phyloP scores from a whole-genome alignment of 1,284 basidiomycete genomes.

The Trichosporon sp. region DNA sequence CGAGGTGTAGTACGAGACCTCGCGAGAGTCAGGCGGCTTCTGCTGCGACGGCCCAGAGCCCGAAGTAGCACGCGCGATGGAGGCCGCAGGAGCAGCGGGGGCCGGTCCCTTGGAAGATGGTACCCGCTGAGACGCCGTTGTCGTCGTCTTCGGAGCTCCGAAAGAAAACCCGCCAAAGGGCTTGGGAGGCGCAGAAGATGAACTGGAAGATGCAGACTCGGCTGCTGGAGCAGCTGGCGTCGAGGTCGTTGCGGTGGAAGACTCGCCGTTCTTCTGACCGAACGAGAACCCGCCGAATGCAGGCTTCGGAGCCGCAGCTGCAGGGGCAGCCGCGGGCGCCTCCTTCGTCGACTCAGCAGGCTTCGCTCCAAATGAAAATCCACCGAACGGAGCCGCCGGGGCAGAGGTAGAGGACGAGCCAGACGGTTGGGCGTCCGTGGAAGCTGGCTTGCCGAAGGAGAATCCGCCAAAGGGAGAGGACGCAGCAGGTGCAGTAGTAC shows the following conservation, averaged over 20 bases:
- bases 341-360: not conserved
- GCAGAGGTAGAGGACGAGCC: slow-evolving; percentile 15
- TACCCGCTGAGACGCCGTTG: not conserved
- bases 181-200: slow-evolving; percentile 14
- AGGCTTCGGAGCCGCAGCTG: slow-evolving; percentile 15
- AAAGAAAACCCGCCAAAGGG: slow-evolving; percentile 28
- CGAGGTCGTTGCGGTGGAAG: not conserved
- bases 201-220: slow-evolving; percentile 9
- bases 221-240: slow-evolving; percentile 11
- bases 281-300: slow-evolving; percentile 28
- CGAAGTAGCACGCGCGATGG: slow-evolving; percentile 27
- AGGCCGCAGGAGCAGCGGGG: slow-evolving; percentile 19
- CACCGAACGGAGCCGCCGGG: slow-evolving; percentile 21
- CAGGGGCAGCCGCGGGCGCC: not conserved
- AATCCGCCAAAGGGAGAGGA: slow-evolving; percentile 29
- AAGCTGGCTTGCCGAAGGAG: slow-evolving; percentile 15
- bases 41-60: slow-evolving; percentile 21
- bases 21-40: slow-evolving; percentile 38
- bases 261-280: slow-evolving; percentile 8
- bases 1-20: slow-evolving; percentile 62
- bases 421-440: slow-evolving; percentile 6
- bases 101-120: slow-evolving; percentile 6
- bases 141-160: not conserved
- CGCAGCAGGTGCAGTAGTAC: slow-evolving; percentile 10
- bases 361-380: slow-evolving; percentile 24